Evolutionary conservation across 1,284 basidiomycete genomes (phyloP), one percentile per base, ranked within the genome.

Genomic region (Cutaneotrichosporon mucoides): DNA sequence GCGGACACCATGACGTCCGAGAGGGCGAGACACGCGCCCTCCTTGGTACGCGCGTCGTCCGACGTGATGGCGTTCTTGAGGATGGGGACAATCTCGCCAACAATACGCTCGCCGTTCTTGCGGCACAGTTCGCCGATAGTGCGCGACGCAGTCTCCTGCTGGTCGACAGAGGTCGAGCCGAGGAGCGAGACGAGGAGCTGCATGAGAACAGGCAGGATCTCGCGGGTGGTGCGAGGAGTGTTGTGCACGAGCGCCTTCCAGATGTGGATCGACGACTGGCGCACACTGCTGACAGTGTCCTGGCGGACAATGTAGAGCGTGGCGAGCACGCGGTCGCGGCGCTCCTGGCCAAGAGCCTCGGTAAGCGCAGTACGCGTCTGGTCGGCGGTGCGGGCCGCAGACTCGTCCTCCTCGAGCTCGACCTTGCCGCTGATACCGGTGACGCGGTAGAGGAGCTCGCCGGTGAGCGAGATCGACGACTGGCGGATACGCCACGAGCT

Each of bases 371-470:
- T 87, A 59, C 89, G 85, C 7, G 93, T 93, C 6, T 85, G 83
- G 68, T 95, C 92, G 2, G 80, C 82, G 34, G 82, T 84, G 65
- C 91, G 90, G 16, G 78, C 84, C 8, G 76, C 75, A 50, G 82
- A 82, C 43, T 86, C 86, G 34, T 92, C 91, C 59, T 95, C 92
- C 55, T 90, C 92, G 52, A 89, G 81, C 73, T 89, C 87, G 59
- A 86, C 84, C 79, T 98, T 98, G 62, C 88, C 91, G 62, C 90
- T 90, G 73, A 99, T 97, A 60, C 96, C 96, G 15, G 94, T 92
- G n/a, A 99, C 88, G 73, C 94, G 92, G 88, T 98, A 99, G 34
- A 99, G 81, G 6, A 99, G 81, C 76, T 99, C 96, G 69, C 94
- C 94, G 42, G 96, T 89, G 66, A 99, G 86, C 12, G 94, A 92